Evolutionary conservation across 1,284 basidiomycete genomes (phyloP).

Genomic region (Afroboletus lepidellus): DNA sequence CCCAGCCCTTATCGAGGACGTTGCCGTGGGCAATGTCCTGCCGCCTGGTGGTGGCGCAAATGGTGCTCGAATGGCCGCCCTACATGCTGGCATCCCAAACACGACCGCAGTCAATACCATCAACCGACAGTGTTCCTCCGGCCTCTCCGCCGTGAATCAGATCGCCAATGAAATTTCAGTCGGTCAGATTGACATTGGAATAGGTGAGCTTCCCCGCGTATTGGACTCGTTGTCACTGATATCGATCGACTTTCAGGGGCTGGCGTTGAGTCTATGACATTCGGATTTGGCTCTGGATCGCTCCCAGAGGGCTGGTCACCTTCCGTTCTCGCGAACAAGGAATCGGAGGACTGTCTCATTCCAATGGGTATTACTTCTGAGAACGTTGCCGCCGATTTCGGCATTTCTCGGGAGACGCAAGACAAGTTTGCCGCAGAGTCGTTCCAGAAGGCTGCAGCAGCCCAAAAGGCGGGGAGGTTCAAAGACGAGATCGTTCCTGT

Average conservation of each 20-base stretch:
- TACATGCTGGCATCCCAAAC: slow-evolving; percentile 90
- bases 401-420: slow-evolving; percentile 72
- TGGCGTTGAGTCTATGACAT: slow-evolving; percentile 96
- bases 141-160: slow-evolving; percentile 85
- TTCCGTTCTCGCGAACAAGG: slow-evolving; percentile 71
- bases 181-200: slow-evolving; percentile 91
- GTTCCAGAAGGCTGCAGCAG: slow-evolving; percentile 83
- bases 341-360: slow-evolving; percentile 89
- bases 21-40: slow-evolving; percentile 92
- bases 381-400: slow-evolving; percentile 85
- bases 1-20: slow-evolving; percentile 83
- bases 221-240: slow-evolving; percentile 1
- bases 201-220: slow-evolving; percentile 53
- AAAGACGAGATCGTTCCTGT: slow-evolving; percentile 89
- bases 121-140: slow-evolving; percentile 95
- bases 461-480: slow-evolving; percentile 91
- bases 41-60: slow-evolving; percentile 89
- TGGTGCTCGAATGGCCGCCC: slow-evolving; percentile 91
- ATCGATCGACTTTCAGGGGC: slow-evolving; percentile 54
- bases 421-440: slow-evolving; percentile 87
- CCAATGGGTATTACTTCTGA: slow-evolving; percentile 98
- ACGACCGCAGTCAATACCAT: slow-evolving; percentile 82
- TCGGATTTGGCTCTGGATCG: slow-evolving; percentile 73
- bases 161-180: slow-evolving; percentile 87
- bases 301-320: slow-evolving; percentile 80